phyloP scores from a whole-genome alignment of 345 rosid genomes.

The Corymbia maculata region DNA sequence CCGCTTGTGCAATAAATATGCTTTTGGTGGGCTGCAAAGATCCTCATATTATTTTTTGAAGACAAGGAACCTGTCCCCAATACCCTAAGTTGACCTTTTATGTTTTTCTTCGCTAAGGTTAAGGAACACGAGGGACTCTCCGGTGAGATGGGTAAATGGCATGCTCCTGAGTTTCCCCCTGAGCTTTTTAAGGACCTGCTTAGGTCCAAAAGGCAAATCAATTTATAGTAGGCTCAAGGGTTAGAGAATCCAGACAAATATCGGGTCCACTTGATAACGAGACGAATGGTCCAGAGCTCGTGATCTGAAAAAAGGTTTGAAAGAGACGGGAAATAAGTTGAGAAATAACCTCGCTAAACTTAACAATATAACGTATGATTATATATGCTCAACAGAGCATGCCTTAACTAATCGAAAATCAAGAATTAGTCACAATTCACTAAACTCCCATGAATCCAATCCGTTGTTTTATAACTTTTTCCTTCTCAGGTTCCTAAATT shows the following conservation, averaged over 20 bases:
- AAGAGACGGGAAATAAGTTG: not conserved
- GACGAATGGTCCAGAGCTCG: not conserved
- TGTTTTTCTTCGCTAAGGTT: no score
- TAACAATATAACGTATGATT: not conserved
- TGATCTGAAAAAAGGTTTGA: not conserved
- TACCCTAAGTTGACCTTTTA: no score
- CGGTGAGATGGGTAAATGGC: no score
- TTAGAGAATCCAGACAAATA: not conserved
- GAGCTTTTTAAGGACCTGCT: no score
- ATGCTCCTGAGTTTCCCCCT: no score
- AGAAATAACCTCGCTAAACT: not conserved
- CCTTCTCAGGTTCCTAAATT: not conserved
- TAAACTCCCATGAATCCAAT: not conserved
- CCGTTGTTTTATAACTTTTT: not conserved
- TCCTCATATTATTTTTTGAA: no score
- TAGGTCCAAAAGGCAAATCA: not conserved
- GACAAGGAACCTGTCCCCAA: no score
- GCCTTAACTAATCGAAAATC: not conserved
- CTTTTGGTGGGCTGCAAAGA: no score
- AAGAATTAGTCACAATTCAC: not conserved
- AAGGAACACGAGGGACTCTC: no score
- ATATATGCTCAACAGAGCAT: no score
- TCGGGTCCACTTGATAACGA: not conserved
- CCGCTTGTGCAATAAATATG: no score
- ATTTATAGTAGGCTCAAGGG: not conserved